Evolutionary conservation across 306 rosid genomes (phyloP).

Genomic region (Vachellia collinsii): DNA sequence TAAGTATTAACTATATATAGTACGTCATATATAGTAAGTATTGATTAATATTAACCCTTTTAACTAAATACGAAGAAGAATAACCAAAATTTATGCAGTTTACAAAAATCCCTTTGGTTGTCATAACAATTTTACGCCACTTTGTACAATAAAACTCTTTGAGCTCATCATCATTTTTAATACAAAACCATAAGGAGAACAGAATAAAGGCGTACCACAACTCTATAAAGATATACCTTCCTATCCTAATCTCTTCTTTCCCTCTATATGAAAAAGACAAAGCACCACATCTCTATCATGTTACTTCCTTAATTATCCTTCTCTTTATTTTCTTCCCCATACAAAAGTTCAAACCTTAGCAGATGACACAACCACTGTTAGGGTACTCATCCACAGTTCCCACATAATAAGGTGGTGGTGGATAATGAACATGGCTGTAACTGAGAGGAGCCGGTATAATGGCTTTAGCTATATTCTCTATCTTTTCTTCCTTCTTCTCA

Average conservation of each 20-base stretch:
- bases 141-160: not conserved
- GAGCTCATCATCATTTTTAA: not conserved
- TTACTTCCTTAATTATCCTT: not conserved
- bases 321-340: not conserved
- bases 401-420: not conserved
- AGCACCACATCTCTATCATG: not conserved
- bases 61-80: too few species aligned
- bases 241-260: too few species aligned
- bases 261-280: not conserved
- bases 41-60: too few species aligned
- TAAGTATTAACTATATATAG: too few species aligned
- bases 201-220: not conserved
- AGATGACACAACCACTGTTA: constrained; percentile 60
- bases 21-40: too few species aligned
- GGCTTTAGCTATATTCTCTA: not conserved
- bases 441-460: not conserved
- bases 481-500: not conserved
- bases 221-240: too few species aligned
- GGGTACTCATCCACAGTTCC: constrained; percentile 57
- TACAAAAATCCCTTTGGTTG: too few species aligned
- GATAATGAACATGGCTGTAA: not conserved
- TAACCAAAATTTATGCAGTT: too few species aligned
- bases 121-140: not conserved
- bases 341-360: constrained; percentile 33
- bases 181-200: not conserved